phyloP scores from a whole-genome alignment of 352 stramenopile genomes.

The Globisporangium spinosum region DNA sequence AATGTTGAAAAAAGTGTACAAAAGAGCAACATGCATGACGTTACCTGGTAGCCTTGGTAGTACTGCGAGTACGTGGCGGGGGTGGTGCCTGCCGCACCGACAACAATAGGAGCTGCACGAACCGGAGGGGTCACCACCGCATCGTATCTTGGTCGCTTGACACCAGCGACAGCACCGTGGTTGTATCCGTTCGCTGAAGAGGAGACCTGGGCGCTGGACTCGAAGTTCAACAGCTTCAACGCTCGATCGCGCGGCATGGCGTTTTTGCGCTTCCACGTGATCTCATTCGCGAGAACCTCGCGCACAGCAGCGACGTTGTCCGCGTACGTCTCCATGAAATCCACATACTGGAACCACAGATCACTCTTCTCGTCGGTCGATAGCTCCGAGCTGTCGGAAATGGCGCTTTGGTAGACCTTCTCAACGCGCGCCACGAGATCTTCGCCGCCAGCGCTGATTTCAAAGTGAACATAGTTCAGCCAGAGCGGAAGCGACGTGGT shows the following conservation, averaged over 20 bases:
- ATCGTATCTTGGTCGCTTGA: slow-evolving; percentile 57
- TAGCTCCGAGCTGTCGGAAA: slow-evolving; percentile 50
- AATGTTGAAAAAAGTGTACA: slow-evolving; percentile 12
- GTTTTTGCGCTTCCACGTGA: slow-evolving; percentile 71
- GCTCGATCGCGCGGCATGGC: slow-evolving; percentile 43
- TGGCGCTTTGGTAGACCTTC: slow-evolving; percentile 40
- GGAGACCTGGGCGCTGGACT: slow-evolving; percentile 19
- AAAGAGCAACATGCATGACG: slow-evolving; percentile 20
- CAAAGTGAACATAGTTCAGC: slow-evolving; percentile 70
- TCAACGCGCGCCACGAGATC: slow-evolving; percentile 39
- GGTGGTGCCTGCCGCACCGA: slow-evolving; percentile 24
- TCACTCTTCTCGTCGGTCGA: slow-evolving; percentile 75
- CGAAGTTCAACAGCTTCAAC: slow-evolving; percentile 55
- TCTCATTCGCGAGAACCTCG: slow-evolving; percentile 44
- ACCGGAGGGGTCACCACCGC: slow-evolving; percentile 20
- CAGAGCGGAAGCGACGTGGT: slow-evolving; percentile 52
- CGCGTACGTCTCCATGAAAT: slow-evolving; percentile 66
- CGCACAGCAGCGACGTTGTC: slow-evolving; percentile 41
- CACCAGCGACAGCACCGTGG: slow-evolving; percentile 37
- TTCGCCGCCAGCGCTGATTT: slow-evolving; percentile 32
- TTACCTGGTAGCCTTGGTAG: slow-evolving; percentile 83
- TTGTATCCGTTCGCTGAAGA: slow-evolving; percentile 16
- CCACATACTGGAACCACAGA: slow-evolving; percentile 74
- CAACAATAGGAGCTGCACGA: slow-evolving; percentile 14
- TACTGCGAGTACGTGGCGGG: slow-evolving; percentile 45